Conservation (phyloP, 495 filamentous ascomycete species). For the Aspergillus nidulans region DNA sequence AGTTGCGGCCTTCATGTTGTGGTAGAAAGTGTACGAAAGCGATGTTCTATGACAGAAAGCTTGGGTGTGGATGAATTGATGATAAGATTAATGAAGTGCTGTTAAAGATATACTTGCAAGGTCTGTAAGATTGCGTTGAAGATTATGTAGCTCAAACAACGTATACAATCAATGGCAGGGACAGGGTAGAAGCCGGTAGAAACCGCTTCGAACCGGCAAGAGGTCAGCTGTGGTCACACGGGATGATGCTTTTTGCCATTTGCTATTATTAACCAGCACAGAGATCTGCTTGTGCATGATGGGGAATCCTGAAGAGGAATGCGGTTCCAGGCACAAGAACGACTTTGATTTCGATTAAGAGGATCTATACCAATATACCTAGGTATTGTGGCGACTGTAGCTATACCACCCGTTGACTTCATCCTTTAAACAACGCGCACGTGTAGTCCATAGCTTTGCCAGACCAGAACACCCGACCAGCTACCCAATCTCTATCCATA, state of each 20-base stretch:
- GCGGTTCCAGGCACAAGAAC: neutral
- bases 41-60: neutral
- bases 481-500: too few relatives aligned
- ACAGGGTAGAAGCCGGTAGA: constrained; percentile 16
- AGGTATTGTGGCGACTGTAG: neutral
- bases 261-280: neutral
- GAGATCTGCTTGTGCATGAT: neutral
- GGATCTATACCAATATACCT: neutral
- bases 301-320: neutral
- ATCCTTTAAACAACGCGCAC: too few relatives aligned
- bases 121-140: neutral
- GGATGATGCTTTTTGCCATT: neutral
- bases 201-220: constrained; percentile 16
- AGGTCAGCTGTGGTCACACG: too few relatives aligned
- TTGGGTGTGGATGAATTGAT: too few relatives aligned
- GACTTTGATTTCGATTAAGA: constrained; percentile 5
- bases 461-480: too few relatives aligned
- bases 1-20: constrained; percentile 26
- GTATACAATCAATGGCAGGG: neutral
- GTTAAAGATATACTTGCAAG: constrained; percentile 1
- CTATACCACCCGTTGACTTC: too few relatives aligned
- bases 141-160: neutral
- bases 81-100: neutral
- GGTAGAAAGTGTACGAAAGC: neutral
- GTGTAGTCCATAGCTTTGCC: too few relatives aligned